Evolutionary conservation across 2,329 filamentous ascomycete genomes (phyloP).

Genomic region (Didymella segeticola): DNA sequence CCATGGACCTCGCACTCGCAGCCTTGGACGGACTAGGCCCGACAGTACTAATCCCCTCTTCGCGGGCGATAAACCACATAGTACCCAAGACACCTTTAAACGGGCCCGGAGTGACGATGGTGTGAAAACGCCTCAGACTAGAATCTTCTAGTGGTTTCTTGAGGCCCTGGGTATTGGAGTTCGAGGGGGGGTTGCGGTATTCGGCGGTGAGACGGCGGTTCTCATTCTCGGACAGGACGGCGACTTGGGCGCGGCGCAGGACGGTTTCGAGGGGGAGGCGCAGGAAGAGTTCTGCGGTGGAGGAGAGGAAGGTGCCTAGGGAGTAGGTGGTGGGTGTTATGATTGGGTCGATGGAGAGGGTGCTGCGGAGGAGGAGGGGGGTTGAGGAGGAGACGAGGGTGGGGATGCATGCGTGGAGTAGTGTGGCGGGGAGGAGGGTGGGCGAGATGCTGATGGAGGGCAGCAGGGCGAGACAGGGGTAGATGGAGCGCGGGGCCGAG

Average conservation of each 20-base stretch:
- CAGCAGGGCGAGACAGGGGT: constrained; percentile 77
- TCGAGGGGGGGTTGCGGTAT: constrained; percentile 31
- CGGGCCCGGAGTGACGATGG: constrained; percentile 78
- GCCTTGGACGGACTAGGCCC: constrained; percentile 29
- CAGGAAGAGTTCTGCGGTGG: constrained; percentile 79
- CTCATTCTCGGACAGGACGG: constrained; percentile 58
- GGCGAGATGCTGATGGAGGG: constrained; percentile 73
- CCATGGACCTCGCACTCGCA: constrained; percentile 36
- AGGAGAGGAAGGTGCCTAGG: constrained; percentile 80
- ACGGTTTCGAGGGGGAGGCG: constrained; percentile 93
- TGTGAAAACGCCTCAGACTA: constrained; percentile 59
- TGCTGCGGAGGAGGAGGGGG: constrained; percentile 84
- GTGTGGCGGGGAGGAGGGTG: constrained; percentile 78
- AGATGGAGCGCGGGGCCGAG: constrained; percentile 75
- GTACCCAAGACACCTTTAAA: constrained; percentile 91
- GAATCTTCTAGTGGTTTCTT: constrained; percentile 30
- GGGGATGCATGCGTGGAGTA: constrained; percentile 84
- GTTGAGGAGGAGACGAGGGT: constrained; percentile 82
- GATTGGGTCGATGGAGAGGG: constrained; percentile 81
- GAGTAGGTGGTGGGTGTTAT: constrained; percentile 83
- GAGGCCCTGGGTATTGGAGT: constrained; percentile 8
- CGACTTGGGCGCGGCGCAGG: constrained; percentile 84
- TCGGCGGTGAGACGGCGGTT: constrained; percentile 35
- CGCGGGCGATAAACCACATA: constrained; percentile 83
- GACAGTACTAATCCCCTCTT: constrained; percentile 70